Evolutionary conservation across 2,329 filamentous ascomycete species (phyloP).

Genomic region (Venturiaceae sp.): DNA sequence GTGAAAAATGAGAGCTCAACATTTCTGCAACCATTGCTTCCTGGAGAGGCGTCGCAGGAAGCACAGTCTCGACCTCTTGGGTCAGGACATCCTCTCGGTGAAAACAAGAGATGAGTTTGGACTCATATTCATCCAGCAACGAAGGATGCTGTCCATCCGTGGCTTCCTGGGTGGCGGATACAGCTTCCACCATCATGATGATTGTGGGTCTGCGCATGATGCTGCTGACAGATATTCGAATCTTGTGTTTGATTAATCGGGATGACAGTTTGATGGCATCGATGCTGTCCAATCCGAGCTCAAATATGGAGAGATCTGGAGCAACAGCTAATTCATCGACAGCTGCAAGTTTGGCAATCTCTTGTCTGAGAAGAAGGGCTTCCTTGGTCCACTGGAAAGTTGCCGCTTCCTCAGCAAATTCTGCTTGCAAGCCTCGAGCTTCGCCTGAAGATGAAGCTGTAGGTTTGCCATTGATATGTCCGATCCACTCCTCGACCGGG

Average conservation of each 20-base stretch:
- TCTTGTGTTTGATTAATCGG: slow-evolving; percentile 49
- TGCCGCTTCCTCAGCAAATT: background rate
- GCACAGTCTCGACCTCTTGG: background rate
- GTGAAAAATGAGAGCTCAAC: slow-evolving; percentile 59
- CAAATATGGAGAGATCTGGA: slow-evolving; percentile 58
- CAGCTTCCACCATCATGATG: slow-evolving; percentile 37
- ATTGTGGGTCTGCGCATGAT: slow-evolving; percentile 68
- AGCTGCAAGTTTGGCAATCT: slow-evolving; percentile 54
- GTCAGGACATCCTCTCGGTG: background rate
- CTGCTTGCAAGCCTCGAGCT: background rate
- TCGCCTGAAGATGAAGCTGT: background rate
- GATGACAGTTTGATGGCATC: slow-evolving; percentile 80
- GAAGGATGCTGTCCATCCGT: background rate
- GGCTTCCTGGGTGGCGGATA: background rate
- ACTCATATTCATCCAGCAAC: background rate
- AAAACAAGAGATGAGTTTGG: background rate
- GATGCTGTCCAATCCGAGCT: slow-evolving; percentile 84
- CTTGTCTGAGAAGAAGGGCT: slow-evolving; percentile 45
- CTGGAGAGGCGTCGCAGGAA: slow-evolving; percentile 66
- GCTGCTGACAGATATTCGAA: slow-evolving; percentile 60
- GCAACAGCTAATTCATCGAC: slow-evolving; percentile 41
- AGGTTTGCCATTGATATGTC: background rate
- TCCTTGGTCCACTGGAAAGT: slow-evolving; percentile 50
- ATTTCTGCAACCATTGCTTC: slow-evolving; percentile 81
- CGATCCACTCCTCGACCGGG: slow-evolving; percentile 5